phyloP scores from a whole-genome alignment of 495 filamentous ascomycete genomes.

The Neurospora discreta region DNA sequence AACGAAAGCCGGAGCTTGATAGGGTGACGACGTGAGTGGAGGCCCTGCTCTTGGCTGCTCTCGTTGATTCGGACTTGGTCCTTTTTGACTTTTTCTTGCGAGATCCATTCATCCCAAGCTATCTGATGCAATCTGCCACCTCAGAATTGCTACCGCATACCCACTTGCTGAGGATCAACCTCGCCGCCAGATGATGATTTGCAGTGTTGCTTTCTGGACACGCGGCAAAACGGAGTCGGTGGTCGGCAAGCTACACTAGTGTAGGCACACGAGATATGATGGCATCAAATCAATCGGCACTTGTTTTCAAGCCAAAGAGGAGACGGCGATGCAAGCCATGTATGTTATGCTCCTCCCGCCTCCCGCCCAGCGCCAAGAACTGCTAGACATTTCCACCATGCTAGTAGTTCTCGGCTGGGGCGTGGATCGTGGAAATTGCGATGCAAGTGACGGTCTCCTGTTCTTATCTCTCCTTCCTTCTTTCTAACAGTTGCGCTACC shows the following conservation, averaged over 20 bases:
- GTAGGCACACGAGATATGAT: not conserved
- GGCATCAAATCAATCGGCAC: not conserved
- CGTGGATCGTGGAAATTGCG: not conserved
- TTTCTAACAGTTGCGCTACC: too few relatives aligned
- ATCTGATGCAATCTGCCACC: not conserved
- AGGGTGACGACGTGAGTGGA: not conserved
- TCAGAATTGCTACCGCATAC: not conserved
- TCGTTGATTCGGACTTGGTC: too few relatives aligned
- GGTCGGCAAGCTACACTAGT: not conserved
- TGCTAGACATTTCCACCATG: not conserved
- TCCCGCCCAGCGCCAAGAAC: not conserved
- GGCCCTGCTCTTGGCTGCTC: not conserved
- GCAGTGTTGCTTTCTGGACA: not conserved
- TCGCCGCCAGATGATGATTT: not conserved
- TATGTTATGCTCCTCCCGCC: not conserved
- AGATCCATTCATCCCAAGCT: not conserved
- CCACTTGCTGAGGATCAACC: too few relatives aligned
- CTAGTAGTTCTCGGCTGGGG: not conserved
- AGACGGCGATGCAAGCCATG: not conserved
- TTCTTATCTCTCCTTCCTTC: not conserved
- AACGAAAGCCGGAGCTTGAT: too few relatives aligned
- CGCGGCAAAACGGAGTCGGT: not conserved
- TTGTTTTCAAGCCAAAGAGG: too few relatives aligned
- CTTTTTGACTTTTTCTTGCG: not conserved
- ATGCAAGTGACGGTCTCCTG: not conserved